Evolutionary conservation across 345 rosid genomes (phyloP), one percentile per base, ranked within the genome.

Genomic region (Citrus unshiu): DNA sequence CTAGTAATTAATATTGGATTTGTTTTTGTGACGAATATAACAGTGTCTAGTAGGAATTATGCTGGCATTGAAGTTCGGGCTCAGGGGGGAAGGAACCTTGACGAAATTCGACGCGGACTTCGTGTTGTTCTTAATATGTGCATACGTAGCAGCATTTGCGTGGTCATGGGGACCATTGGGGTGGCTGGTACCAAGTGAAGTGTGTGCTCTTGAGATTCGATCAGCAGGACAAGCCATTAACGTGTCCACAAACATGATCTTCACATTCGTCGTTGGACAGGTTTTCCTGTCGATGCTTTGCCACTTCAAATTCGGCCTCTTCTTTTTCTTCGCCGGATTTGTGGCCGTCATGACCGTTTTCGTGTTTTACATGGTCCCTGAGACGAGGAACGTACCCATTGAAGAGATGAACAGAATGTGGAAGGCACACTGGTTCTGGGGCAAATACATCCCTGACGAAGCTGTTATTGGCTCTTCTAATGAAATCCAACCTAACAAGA

Each of bases 141-240:
- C 51, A 1, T 89, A 83, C 4, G 91, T 90, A 3, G 86, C 88
- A 34, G 93, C 89, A 5, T 90, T 86, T 62, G 90, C 93, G 0
- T 90, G 93, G 93, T 90, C 93, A 0, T 90, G 93, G 91, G 93
- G 90, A 1, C 93, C 93, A 1, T 71, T 90, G 24, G 93, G 90
- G 7, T 90, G 91, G 91, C 59, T 90, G 64, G 87, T 90, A 5
- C 93, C 93, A 0, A 90, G 93, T 63, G 93, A 89, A 66, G 85
- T 87, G 4, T 82, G 82, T 57, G 84, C 90, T 0, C 59, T 88
- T 61, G 91, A 86, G 78, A 80, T 88, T 37, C 76, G 90, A 77
- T 85, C 93, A 1, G 89, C 89, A 0, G 91, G 91, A 5, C 90
- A 86, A 70, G 84, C 87, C 18, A 84, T 88, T 46, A 90, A 86